phyloP scores from a whole-genome alignment of 2,329 filamentous ascomycete genomes.

The Talaromyces sp. region DNA sequence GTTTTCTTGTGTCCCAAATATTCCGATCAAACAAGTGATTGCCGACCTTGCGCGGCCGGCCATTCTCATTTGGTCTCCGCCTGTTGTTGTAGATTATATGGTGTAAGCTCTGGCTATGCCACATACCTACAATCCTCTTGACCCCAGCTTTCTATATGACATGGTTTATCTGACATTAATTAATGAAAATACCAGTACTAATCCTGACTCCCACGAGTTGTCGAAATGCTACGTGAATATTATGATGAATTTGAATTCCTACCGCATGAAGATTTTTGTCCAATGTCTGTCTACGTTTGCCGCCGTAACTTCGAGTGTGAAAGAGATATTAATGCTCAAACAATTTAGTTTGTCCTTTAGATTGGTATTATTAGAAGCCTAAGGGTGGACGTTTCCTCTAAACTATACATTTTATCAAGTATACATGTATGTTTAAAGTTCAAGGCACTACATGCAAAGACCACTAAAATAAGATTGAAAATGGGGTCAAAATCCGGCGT shows the following conservation, averaged over 20 bases:
- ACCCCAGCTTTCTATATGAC: neutral
- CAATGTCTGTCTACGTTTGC: neutral
- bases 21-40: slow-evolving; percentile 1
- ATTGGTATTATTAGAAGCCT: neutral
- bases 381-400: neutral
- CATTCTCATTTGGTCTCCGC: neutral
- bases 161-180: neutral
- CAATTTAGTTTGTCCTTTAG: too few relatives aligned
- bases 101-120: neutral
- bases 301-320: neutral
- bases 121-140: neutral
- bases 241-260: neutral
- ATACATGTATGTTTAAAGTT: neutral
- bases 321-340: too few relatives aligned
- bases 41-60: neutral
- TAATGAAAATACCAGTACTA: neutral
- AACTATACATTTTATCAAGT: neutral
- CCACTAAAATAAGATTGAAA: too few relatives aligned
- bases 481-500: neutral
- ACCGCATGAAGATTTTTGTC: neutral
- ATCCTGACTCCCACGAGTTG: neutral
- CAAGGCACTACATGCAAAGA: neutral
- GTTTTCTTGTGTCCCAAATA: neutral
- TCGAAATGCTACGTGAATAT: neutral
- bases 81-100: neutral